Base-by-base conservation (phyloP, 805 yeast species). In the Kockiozyma suomiensis region DNA sequence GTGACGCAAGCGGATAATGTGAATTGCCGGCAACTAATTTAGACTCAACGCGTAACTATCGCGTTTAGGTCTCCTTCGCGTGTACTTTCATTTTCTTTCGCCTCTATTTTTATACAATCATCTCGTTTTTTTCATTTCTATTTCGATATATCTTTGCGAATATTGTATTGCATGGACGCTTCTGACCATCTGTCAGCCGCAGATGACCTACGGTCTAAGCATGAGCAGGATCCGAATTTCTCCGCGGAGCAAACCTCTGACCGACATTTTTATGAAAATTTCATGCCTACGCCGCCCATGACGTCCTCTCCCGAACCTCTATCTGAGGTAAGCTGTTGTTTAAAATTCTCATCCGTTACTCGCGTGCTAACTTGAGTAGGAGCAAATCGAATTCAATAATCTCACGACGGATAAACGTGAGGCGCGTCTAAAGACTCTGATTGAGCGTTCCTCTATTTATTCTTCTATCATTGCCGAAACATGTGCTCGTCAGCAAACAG, bases 381-480 rank as follows among this genome's bases (percentile, higher is more conserved):
- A 59, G 37, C 66, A 62, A 33, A 30, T 42, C 6, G 68, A 59
- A 19, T 70, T 73, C 47, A 77, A 84, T 56, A 72, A 73, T 6
- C 73, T 82, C 19, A 77, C 83, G 1, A 75, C 76, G n/a, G 83
- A 84, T 41, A 75, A 77, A 47, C 89, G 90, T 69, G 75, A 90
- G 46, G 80, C 81, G 55, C 80, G 90, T 56, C 76, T 93, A 55
- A 82, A 88, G 59, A 85, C 83, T 38, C 78, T 93, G 64, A 90
- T 93, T n/a, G 87, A 88, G 68, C 86, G 89, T 70, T 89, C 97
- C 17, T 92, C 90, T 70, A 82, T 92, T 1, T 93, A 90, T 73
- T 87, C 97, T 0, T 83, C 86, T 62, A 90, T 93, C 65, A 88
- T 93, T 43, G 85, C 96, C 2, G 92, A 90, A 53, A 86, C 92